These are phyloP conservation scores for Suhomyces kunorum DNA, from an alignment of 1,139 yeast species.

Conservation along the genomic window DNA sequence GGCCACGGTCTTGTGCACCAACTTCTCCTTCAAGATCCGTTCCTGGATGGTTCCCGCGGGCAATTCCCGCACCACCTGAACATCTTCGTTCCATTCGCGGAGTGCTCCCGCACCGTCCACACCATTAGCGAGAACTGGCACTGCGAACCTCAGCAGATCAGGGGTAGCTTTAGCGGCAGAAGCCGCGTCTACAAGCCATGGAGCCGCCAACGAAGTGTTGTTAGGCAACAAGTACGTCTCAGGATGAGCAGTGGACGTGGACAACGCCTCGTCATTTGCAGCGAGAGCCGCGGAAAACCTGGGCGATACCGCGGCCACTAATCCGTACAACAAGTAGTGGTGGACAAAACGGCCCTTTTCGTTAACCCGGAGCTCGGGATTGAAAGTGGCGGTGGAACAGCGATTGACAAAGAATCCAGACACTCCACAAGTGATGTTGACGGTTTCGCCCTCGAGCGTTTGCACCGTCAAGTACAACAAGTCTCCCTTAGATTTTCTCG, in stretches of 20 bases:
- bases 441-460: slow-evolving; percentile 79
- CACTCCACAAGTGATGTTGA: slow-evolving; percentile 74
- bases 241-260: slow-evolving; percentile 49
- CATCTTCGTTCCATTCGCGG: slow-evolving; percentile 90
- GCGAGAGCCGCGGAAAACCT: slow-evolving; percentile 42
- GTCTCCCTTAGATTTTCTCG: slow-evolving; percentile 68
- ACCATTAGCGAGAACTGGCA: slow-evolving; percentile 54
- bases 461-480: slow-evolving; percentile 71
- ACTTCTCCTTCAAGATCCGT: slow-evolving; percentile 72
- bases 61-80: slow-evolving; percentile 77
- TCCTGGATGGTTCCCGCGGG: slow-evolving; percentile 60
- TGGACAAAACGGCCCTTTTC: slow-evolving; percentile 39
- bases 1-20: slow-evolving; percentile 68
- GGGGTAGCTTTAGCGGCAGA: slow-evolving; percentile 36
- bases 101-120: slow-evolving; percentile 57
- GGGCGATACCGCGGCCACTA: slow-evolving; percentile 59
- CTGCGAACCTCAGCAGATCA: slow-evolving; percentile 65
- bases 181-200: slow-evolving; percentile 71
- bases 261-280: slow-evolving; percentile 43
- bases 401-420: slow-evolving; percentile 79
- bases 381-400: slow-evolving; percentile 67
- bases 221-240: slow-evolving; percentile 64
- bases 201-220: slow-evolving; percentile 60
- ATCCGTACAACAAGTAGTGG: slow-evolving; percentile 52
- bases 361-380: slow-evolving; percentile 55